A percentile compares a stretch with the other conserved stretches of the same genome.
These are phyloP conservation scores for Fraxinus angustifolia DNA, from an alignment of 305 asterid genomes.

Conservation along the genomic window DNA sequence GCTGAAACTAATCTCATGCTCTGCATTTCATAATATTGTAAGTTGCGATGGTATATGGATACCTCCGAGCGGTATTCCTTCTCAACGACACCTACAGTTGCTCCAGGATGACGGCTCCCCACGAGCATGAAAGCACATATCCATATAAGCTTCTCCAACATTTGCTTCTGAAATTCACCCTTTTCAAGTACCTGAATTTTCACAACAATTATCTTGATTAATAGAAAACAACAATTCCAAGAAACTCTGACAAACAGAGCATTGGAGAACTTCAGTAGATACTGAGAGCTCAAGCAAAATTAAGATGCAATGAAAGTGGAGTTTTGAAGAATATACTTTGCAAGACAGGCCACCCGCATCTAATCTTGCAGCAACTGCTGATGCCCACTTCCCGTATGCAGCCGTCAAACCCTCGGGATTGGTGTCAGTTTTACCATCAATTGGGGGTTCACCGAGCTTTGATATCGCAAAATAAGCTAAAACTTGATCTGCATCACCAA, in stretches of 20 bases:
- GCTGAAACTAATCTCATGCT: background rate
- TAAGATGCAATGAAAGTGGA: background rate
- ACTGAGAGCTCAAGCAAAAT: background rate
- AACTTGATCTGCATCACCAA: constrained; percentile 86
- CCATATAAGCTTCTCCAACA: constrained; percentile 97
- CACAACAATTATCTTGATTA: constrained; percentile 8
- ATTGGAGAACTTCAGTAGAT: background rate
- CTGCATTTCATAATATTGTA: background rate
- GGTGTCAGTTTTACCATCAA: constrained; percentile 85
- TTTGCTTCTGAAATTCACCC: constrained; percentile 84
- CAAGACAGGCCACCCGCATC: constrained; percentile 87
- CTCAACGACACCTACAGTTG: constrained; percentile 87
- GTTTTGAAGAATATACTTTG: constrained; percentile 47
- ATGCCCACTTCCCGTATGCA: constrained; percentile 92
- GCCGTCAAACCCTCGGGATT: constrained; percentile 95
- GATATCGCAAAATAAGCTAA: constrained; percentile 93
- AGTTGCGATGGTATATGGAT: background rate
- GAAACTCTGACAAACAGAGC: background rate
- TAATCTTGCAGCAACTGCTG: constrained; percentile 79
- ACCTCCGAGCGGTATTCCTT: constrained; percentile 84
- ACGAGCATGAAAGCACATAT: constrained; percentile 98
- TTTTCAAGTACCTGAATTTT: constrained; percentile 66
- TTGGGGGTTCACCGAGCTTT: constrained; percentile 86
- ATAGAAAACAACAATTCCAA: background rate
- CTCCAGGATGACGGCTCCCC: constrained; percentile 96